phyloP scores from a whole-genome alignment of 2,329 filamentous ascomycete genomes.

The Raffaelea ambrosiae region DNA sequence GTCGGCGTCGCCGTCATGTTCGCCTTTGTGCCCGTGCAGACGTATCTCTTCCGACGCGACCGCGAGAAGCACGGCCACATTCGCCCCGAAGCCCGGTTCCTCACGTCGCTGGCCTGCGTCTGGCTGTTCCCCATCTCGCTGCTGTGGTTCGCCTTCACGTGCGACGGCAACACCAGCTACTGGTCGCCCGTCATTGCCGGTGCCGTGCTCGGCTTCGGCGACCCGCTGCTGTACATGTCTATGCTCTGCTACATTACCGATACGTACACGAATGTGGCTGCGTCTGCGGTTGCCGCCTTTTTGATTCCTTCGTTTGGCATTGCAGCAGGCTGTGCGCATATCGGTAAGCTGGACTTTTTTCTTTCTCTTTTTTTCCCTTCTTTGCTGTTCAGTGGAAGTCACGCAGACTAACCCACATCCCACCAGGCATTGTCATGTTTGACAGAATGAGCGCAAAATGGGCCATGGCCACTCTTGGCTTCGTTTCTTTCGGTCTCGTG shows the following conservation, averaged over 20 bases:
- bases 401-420: too few relatives aligned
- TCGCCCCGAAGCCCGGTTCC: constrained; percentile 8
- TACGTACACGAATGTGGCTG: constrained; percentile 4
- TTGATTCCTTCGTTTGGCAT: constrained; percentile 6
- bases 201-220: constrained; percentile 7
- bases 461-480: constrained; percentile 8
- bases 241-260: constrained; percentile 9
- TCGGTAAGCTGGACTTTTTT: background rate
- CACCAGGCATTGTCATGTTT: constrained; percentile 9
- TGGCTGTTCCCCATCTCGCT: constrained; percentile 7
- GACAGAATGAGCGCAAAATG: constrained; percentile 7
- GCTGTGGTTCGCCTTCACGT: constrained; percentile 9
- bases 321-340: constrained; percentile 4
- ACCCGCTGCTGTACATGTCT: constrained; percentile 6
- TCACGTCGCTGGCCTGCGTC: constrained; percentile 5
- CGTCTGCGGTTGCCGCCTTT: constrained; percentile 7
- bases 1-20: constrained; percentile 9
- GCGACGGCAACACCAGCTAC: constrained; percentile 5
- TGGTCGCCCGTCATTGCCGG: constrained; percentile 8
- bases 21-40: constrained; percentile 7
- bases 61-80: constrained; percentile 1
- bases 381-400: background rate
- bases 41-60: constrained; percentile 4
- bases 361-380: background rate
- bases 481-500: constrained; percentile 7